Evolutionary conservation across 2,329 filamentous ascomycete species (phyloP), one percentile per base, ranked within the genome.

Genomic region (Leptographium lundbergii): DNA sequence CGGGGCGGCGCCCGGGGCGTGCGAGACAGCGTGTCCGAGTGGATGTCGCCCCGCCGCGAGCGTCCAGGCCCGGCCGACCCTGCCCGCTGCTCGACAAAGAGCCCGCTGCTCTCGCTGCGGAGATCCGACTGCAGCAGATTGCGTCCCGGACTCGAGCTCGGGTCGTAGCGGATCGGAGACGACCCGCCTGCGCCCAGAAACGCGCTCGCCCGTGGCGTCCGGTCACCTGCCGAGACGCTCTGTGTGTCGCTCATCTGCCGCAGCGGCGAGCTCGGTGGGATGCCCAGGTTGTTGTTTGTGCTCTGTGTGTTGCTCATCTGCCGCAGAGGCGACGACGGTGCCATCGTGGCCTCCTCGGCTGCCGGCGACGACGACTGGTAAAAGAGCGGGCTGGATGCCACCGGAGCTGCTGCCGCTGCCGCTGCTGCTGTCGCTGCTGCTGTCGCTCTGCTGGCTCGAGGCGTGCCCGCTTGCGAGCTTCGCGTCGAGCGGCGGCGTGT

Each of bases 151-250:
- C 89, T 95, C 45, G 92, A 96, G 72, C 90, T 96, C 42, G 90
- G 85, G 59, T 89, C 89, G 70, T 96, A 97, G 70, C 86, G 84
- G 65, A 97, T 89, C 1, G 92, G 92, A 1, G 92, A 97, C 0
- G 92, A 97, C 32, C 32, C 32, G 68, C 91, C 92, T 96, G 65
- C 6, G 75, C 85, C 83, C 64, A 83, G 74, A 50, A 77, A 74
- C 54, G 74, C 78, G 62, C 80, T 85, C 9, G 87, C 87, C 69
- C 86, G 79, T 9, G 88, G 88, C 48, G 88, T 91, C 61, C 84
- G 79, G 64, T 88, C 84, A 57, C 81, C 84, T 65, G 74, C 77
- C 67, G 65, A 65, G 25, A 62, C 74, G 60, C 77, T 75, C 67
- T 83, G 81, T 13, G 79, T 79, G 56, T 82, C 78, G 53, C 78